Evolutionary conservation across 257 asterid genomes (phyloP).

Genomic region (Nicotiana sylvestris): DNA sequence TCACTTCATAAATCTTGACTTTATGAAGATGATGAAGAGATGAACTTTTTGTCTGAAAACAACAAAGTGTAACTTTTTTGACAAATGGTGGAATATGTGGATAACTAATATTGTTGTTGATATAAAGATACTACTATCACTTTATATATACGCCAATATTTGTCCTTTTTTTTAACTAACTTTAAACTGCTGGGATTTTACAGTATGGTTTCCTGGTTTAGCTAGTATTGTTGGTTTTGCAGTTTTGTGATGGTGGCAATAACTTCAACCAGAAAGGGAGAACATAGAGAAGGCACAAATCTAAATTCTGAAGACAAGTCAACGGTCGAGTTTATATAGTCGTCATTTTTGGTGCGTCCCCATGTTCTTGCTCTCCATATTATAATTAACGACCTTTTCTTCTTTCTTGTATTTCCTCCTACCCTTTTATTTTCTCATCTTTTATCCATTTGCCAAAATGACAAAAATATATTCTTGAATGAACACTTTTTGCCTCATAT

Average conservation of each 20-base stretch:
- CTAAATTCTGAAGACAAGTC: background rate
- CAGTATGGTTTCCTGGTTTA: background rate
- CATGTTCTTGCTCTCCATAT: too few relatives aligned
- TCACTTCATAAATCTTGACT: background rate
- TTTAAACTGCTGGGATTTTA: background rate
- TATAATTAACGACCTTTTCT: too few relatives aligned
- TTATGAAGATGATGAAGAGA: background rate
- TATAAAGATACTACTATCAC: background rate
- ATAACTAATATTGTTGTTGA: background rate
- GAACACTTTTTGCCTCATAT: too few relatives aligned
- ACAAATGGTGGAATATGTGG: background rate
- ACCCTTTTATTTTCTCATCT: too few relatives aligned
- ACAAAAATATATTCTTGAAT: too few relatives aligned
- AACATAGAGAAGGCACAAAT: background rate
- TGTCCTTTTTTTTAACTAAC: background rate
- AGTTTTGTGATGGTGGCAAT: background rate
- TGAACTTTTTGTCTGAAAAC: background rate
- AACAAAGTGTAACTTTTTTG: background rate
- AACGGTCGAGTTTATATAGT: background rate
- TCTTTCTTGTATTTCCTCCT: too few relatives aligned
- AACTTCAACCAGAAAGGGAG: background rate
- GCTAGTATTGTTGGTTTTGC: background rate
- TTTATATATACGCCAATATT: background rate
- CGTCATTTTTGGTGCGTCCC: too few relatives aligned
- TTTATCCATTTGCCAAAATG: too few relatives aligned